These are phyloP conservation scores for Aureobasidium sp. DNA, from an alignment of 2,329 filamentous ascomycete genomes.

Conservation along the genomic window DNA sequence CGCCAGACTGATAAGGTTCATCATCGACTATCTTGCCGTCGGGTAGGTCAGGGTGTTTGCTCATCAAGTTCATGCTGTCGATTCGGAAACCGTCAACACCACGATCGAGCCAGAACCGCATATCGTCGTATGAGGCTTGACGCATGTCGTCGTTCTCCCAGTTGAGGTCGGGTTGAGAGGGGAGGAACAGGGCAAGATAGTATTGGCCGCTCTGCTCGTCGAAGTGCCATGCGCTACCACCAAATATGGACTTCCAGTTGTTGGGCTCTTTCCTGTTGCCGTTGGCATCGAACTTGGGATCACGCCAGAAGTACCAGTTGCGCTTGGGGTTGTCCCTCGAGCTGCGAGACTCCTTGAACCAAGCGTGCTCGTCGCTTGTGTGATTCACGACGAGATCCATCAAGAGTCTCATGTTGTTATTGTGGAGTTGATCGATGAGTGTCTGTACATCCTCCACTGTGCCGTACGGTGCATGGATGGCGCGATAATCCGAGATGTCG, in stretches of 20 bases:
- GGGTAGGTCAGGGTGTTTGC: background rate
- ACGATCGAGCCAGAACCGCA: conserved; percentile 63
- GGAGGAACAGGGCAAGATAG: conserved; percentile 67
- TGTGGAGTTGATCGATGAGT: conserved; percentile 29
- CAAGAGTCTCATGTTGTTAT: conserved; percentile 31
- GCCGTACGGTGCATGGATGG: conserved; percentile 33
- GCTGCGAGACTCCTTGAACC: conserved; percentile 59
- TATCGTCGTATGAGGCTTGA: conserved; percentile 58
- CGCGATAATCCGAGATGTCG: conserved; percentile 33
- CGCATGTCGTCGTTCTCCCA: conserved; percentile 66
- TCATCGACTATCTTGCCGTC: background rate
- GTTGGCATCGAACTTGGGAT: conserved; percentile 32
- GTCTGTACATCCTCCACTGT: conserved; percentile 33
- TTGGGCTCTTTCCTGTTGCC: conserved; percentile 62
- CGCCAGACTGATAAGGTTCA: conserved; percentile 17
- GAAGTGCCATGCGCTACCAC: conserved; percentile 56
- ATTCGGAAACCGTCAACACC: conserved; percentile 48
- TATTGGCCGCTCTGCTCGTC: conserved; percentile 66
- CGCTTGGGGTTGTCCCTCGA: conserved; percentile 55
- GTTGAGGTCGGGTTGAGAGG: conserved; percentile 75
- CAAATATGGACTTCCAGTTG: conserved; percentile 62
- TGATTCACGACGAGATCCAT: conserved; percentile 35
- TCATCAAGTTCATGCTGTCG: conserved; percentile 15
- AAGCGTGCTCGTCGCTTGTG: conserved; percentile 43
- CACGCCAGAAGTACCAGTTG: conserved; percentile 58